Base-by-base conservation (phyloP, 2,329 filamentous ascomycete species). In the Apiospora kogelbergensis region DNA sequence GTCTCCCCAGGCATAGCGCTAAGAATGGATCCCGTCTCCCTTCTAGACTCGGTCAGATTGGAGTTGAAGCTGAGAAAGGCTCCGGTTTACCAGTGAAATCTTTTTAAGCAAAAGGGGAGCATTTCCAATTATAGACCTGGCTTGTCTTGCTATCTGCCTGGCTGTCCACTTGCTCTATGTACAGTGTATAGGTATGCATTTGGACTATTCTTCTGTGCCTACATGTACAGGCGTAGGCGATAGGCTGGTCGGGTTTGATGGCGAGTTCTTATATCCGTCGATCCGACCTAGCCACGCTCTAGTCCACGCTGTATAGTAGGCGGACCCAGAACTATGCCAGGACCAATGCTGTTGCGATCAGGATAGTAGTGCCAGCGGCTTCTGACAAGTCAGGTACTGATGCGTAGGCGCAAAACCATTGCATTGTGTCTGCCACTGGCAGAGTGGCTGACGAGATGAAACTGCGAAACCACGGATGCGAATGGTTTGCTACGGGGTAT, bases 11-110 rank as follows among this genome's bases (percentile, higher is more conserved):
- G 20, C 53, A 37, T 60, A 60, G 53, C 10, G 53, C 53, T 30
- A 60, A 60, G 53, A 60, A 60, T 60, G 53, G 53, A 22, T 33
- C 17, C 53, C 53, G 13, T 60, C 53, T 60, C 53, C 53, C 53
- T 60, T 20, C 22, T 57, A 57, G 53, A 11, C 53, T 60, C 53
- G 30, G 53, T 6, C 53, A 60, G 53, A 60, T n/a, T 60, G 30
- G 53, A 60, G 3, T 37, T n/a, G 26, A 33, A 60, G 53, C 53
- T 60, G 53, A 57, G 33, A 20, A 57, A 57, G 30, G 24, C 48
- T 57, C 48, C 26, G 48, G 33, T 57, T 33, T 57, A 57, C 33
- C 48, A 57, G 26, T 33, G 48, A 33, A 57, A 33, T 33, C 15
- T 30, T 57, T 57, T 53, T 17, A 33, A 57, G 33, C 17, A 57